A percentile compares a stretch with the other conserved stretches of the same genome.
These are phyloP conservation scores for Phalaenopsis hybrid DNA, from an alignment of 116 monocot species.

Conservation along the genomic window DNA sequence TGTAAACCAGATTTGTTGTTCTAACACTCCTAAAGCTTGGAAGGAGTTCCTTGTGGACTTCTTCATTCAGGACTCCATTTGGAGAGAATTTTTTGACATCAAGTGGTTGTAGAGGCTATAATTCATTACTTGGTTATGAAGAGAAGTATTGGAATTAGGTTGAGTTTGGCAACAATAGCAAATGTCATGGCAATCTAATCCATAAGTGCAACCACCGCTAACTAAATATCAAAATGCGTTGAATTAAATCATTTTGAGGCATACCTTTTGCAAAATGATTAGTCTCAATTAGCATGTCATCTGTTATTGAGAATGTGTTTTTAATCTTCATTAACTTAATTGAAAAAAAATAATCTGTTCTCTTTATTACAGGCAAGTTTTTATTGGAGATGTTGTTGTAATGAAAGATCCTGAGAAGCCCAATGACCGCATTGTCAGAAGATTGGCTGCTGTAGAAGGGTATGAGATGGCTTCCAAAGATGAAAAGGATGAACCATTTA, in stretches of 20 bases:
- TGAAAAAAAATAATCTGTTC: background rate
- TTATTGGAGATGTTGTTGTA: constrained; percentile 89
- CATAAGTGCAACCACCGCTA: background rate
- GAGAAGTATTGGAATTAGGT: too few relatives aligned
- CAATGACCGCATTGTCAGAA: constrained; percentile 62
- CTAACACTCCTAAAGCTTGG: too few relatives aligned
- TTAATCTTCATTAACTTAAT: background rate
- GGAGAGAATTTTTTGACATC: too few relatives aligned
- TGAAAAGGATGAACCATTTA: constrained; percentile 90
- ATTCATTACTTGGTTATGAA: too few relatives aligned
- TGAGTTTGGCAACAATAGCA: too few relatives aligned
- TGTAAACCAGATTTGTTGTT: too few relatives aligned
- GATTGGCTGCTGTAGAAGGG: constrained; percentile 84
- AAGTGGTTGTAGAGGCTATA: too few relatives aligned
- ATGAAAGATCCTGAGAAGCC: constrained; percentile 89
- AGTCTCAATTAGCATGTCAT: background rate
- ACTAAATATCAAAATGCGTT: background rate
- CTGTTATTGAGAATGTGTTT: background rate
- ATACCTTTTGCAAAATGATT: background rate
- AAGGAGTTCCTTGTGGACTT: too few relatives aligned
- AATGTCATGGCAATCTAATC: too few relatives aligned
- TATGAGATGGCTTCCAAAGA: constrained; percentile 89
- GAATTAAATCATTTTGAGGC: background rate
- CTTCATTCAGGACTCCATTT: too few relatives aligned
- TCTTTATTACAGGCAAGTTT: constrained; percentile 52